Percentiles rank a stretch among this genome's conserved stretches.
These are phyloP conservation scores for Draba incana DNA, from an alignment of 345 rosid genomes.

Conservation along the genomic window DNA sequence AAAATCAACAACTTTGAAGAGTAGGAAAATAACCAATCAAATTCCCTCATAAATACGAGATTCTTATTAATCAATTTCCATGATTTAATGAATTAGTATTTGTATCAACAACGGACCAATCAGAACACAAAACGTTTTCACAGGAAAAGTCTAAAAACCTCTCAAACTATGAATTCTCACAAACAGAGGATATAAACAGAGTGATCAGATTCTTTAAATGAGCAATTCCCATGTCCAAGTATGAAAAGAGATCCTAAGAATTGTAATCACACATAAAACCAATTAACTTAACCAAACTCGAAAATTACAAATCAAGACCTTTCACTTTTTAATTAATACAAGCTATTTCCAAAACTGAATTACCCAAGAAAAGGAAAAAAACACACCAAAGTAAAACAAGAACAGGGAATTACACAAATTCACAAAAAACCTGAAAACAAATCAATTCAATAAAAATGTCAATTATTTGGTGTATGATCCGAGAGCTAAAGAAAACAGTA, in stretches of 20 bases:
- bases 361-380: background rate
- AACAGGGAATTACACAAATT: background rate
- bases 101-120: background rate
- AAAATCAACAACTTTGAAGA: background rate
- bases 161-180: background rate
- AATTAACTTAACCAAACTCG: background rate
- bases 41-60: background rate
- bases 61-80: background rate
- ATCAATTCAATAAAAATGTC: background rate
- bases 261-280: background rate
- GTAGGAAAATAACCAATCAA: background rate
- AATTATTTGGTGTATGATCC: background rate
- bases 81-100: background rate
- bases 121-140: background rate
- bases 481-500: background rate
- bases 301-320: too few relatives aligned
- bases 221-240: background rate
- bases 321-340: too few relatives aligned
- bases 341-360: background rate
- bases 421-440: background rate
- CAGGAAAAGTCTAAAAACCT: background rate
- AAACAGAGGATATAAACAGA: too few relatives aligned
- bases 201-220: background rate
- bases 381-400: background rate
- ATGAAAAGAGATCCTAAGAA: background rate